phyloP scores from a whole-genome alignment of 1,139 yeast species.

The Saccharomycopsis crataegensis region DNA sequence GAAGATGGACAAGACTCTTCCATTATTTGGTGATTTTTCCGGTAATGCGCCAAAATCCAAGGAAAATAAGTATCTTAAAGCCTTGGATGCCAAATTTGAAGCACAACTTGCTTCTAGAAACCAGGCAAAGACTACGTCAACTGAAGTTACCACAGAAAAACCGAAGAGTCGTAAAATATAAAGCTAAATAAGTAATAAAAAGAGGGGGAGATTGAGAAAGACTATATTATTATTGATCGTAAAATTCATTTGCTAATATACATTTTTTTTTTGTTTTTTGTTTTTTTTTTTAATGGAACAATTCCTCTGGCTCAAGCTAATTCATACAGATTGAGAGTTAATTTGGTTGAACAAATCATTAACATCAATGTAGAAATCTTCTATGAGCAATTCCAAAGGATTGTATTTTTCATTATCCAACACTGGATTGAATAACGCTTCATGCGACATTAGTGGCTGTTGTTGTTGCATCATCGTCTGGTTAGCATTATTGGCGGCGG shows the following conservation, averaged over 20 bases:
- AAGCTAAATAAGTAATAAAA: not conserved
- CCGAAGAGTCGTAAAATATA: not conserved
- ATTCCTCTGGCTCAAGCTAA: not conserved
- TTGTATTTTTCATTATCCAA: constrained; percentile 2
- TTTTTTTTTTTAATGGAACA: not conserved
- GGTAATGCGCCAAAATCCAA: not conserved
- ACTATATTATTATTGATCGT: not conserved
- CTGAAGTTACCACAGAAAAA: not conserved
- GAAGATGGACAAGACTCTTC: constrained; percentile 10
- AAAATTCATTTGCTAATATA: not conserved
- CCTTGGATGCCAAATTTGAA: constrained; percentile 17
- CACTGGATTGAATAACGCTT: no score
- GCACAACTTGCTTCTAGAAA: constrained; percentile 1
- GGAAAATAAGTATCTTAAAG: constrained; percentile 18
- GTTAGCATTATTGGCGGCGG: not conserved
- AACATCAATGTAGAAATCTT: constrained; percentile 18
- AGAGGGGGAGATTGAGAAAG: not conserved
- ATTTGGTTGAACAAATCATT: constrained; percentile 9
- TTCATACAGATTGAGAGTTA: not conserved
- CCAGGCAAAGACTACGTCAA: not conserved
- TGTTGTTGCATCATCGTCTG: not conserved
- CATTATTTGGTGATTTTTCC: constrained; percentile 15
- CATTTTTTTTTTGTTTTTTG: not conserved
- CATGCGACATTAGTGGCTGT: not conserved
- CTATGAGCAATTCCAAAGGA: constrained; percentile 12